Evolutionary conservation across 2,329 filamentous ascomycete genomes (phyloP), one percentile per base, ranked within the genome.

Genomic region (Phoma herbarum): DNA sequence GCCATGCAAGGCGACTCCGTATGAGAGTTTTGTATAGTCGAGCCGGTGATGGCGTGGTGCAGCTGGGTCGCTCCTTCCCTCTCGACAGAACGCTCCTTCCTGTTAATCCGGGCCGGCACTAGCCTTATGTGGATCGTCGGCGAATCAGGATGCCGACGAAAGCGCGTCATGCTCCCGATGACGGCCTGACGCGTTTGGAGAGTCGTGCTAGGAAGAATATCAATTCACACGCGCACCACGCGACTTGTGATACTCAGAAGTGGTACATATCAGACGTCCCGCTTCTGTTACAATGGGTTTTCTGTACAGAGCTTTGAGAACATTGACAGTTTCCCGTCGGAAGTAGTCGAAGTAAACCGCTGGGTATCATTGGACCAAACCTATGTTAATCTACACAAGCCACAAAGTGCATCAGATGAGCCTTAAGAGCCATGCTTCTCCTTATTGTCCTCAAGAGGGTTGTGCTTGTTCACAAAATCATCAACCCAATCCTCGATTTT

Each of bases 401-500:
- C 35, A 9, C 16, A 16, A 44, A 37, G 1, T 10, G 37, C 20
- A 4, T 16, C 2, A 23, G 3, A 41, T 12, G 12, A 52, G 14
- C 20, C 12, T 12, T 26, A 49, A 10, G 33, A 46, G 2, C n/a
- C n/a, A 22, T 55, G 23, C 28, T 57, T 48, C 0, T 44, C 22
- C 20, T 57, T 47, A 1, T 52, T 50, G 18, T 57, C 28, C 45
- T 59, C 47, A 12, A 62, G 65, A 33, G 68, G 65, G 41, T 70
- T 61, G 59, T 75, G 71, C 39, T 70, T 64, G 54, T 74, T 63
- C 20, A 76, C 37, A 46, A 76, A 73, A 9, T 63, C 64, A 44
- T 76, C 72, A 0, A 77, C 75, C 76, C 76, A 78, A 11, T 71
- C 69, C 50, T 74, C 71, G 1, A 74, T 66, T 16, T 70, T 63